Evolutionary conservation across 164 flowering plant genomes (phyloP).

Genomic region (Stephania cephalantha): DNA sequence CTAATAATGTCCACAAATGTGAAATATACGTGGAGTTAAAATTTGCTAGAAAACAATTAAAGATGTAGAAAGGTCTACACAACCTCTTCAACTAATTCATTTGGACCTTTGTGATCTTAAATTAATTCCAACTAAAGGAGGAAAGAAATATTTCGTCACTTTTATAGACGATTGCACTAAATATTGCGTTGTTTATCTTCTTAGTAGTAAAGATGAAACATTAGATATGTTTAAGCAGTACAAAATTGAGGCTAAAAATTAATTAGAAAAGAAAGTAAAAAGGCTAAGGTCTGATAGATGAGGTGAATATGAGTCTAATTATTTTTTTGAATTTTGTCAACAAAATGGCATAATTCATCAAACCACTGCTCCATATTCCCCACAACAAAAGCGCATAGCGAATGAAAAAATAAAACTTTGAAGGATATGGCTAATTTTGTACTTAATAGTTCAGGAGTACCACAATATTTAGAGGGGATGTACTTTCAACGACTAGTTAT

Average conservation of each 20-base stretch:
- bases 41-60: neutral
- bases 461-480: neutral
- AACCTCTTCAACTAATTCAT: neutral
- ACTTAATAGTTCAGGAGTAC: neutral
- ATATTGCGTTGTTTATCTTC: neutral
- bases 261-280: neutral
- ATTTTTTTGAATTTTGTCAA: neutral
- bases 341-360: neutral
- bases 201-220: neutral
- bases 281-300: neutral
- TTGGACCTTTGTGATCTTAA: neutral
- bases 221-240: neutral
- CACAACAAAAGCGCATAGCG: neutral
- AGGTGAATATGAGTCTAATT: neutral
- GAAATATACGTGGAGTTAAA: neutral
- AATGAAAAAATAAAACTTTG: neutral
- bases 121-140: neutral
- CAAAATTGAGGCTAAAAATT: neutral
- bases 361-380: neutral
- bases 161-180: neutral
- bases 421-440: neutral
- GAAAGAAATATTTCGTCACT: too few relatives aligned
- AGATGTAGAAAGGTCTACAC: neutral
- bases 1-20: neutral
- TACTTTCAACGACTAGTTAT: neutral